Base-by-base conservation (phyloP, 768 basidiomycete species). In the Tricholoma saponaceum region DNA sequence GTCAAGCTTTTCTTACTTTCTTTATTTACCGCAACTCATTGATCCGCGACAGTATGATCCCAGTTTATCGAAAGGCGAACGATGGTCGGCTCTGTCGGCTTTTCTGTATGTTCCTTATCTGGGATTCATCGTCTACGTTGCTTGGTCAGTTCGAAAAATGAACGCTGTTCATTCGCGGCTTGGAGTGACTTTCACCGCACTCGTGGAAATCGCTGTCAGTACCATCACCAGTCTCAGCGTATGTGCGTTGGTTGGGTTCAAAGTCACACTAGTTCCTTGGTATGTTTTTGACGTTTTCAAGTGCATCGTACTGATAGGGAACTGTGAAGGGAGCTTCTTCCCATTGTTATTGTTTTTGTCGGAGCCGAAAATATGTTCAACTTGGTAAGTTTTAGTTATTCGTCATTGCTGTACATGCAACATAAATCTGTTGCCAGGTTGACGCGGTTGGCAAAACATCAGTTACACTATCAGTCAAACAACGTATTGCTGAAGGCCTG, bases 351-450 rank as follows among this genome's bases (percentile, higher is more conserved):
- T 52, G 84, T 95, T 6, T 95, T 98, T 62, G 90, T 96, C 13
- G 96, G 96, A 2, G 90, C 93, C 2, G 96, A 98, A 74, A 98
- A 98, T 65, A 98, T 98, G 95, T 92, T 94, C 69, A 90, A 87
- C 65, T 77, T 99, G 69, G 94, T 94, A 70, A 60, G 86, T 71
- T 30, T 18, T 28, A 14, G 54, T 18, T 39, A 18, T 33, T 64
- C 51, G 16, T 41, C 47, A 47, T 33, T 12, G 14, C 46, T 57
- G 52, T 25, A 44, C 55, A 73, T 62, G 59, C 61, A 33, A 60
- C 69, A 54, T 67, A 66, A 64, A 66, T 47, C n/a, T 51, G 39
- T 58, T 66, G 23, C 60, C 56, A 86, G 92, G 89, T 92, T 12
- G 90, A 92, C 62, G 91, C 91, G 0, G 90, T 96, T 25, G 83